These are phyloP conservation scores for Hypsizygus marmoreus DNA, from an alignment of 768 basidiomycete species.

Conservation along the genomic window DNA sequence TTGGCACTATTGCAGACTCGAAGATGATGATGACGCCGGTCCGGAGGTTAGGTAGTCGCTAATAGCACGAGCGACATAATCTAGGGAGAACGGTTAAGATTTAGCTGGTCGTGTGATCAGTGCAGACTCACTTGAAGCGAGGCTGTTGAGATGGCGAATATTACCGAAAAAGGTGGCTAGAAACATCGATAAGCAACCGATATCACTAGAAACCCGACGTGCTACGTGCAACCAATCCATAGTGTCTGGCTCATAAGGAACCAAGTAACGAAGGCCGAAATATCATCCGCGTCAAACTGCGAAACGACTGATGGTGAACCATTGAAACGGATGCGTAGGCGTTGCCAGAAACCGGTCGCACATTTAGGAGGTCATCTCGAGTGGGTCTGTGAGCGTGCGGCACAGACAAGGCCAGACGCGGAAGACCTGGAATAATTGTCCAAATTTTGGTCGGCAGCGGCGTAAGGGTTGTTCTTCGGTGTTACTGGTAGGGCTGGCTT, in stretches of 20 bases:
- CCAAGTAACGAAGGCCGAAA: conserved; percentile 95
- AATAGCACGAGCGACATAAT: conserved; percentile 82
- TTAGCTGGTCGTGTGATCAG: background rate
- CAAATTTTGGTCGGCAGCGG: conserved; percentile 39
- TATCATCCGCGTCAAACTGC: conserved; percentile 95
- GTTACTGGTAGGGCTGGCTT: conserved; percentile 38
- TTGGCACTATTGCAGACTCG: conserved; percentile 97
- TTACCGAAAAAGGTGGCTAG: conserved; percentile 91
- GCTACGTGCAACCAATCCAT: conserved; percentile 94
- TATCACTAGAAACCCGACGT: conserved; percentile 49
- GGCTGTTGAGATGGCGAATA: conserved; percentile 90
- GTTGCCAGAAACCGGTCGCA: conserved; percentile 89
- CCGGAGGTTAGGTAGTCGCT: conserved; percentile 93
- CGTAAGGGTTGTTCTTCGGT: conserved; percentile 34
- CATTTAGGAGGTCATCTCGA: conserved; percentile 84
- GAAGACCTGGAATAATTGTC: conserved; percentile 83
- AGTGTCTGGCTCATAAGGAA: conserved; percentile 94
- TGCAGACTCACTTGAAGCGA: conserved; percentile 72
- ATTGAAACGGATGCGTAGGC: conserved; percentile 89
- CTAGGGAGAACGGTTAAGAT: conserved; percentile 36
- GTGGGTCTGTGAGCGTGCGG: conserved; percentile 81
- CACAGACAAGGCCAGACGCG: conserved; percentile 73
- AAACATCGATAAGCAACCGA: too few relatives aligned
- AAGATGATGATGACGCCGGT: conserved; percentile 95
- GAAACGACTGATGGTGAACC: conserved; percentile 94